Evolutionary conservation across 495 filamentous ascomycete species (phyloP).

Genomic region (Penicillium malachiteum): DNA sequence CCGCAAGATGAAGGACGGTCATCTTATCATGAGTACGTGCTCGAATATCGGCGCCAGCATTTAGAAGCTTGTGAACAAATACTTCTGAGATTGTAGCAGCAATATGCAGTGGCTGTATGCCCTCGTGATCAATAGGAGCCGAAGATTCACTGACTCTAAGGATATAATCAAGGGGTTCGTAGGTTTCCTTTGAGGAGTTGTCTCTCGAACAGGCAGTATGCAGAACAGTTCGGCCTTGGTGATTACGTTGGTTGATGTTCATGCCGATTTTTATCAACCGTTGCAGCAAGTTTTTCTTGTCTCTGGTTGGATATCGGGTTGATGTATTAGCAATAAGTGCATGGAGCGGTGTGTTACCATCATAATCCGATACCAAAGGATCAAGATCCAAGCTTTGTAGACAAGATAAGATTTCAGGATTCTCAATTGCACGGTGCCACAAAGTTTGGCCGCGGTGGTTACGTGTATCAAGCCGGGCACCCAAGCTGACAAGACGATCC

Average conservation of each 20-base stretch:
- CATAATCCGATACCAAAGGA: constrained; percentile 7
- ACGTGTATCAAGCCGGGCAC: not conserved
- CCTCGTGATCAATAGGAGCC: constrained; percentile 8
- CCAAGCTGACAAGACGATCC: not conserved
- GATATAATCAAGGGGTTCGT: constrained; percentile 10
- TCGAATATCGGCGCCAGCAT: constrained; percentile 14
- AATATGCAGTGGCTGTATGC: constrained; percentile 18
- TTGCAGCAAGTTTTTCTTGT: not conserved
- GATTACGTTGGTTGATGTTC: constrained; percentile 15
- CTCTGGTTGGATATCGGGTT: not conserved
- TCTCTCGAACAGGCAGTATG: constrained; percentile 12
- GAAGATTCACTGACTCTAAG: constrained; percentile 6
- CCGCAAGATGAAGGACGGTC: constrained; percentile 20
- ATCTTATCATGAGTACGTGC: constrained; percentile 15
- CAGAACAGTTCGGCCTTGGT: constrained; percentile 13
- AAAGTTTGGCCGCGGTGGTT: not conserved
- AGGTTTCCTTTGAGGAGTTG: not conserved
- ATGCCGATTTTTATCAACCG: constrained; percentile 7
- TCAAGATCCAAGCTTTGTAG: constrained; percentile 8
- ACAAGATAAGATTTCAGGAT: not conserved
- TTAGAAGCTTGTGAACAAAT: constrained; percentile 17
- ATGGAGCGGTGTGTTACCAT: constrained; percentile 20
- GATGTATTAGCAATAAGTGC: constrained; percentile 1
- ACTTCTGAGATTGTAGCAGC: constrained; percentile 18
- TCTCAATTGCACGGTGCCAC: not conserved